Evolutionary conservation across 2,329 filamentous ascomycete species (phyloP), one percentile per base, ranked within the genome.

Genomic region (Arachnomyces sp.): DNA sequence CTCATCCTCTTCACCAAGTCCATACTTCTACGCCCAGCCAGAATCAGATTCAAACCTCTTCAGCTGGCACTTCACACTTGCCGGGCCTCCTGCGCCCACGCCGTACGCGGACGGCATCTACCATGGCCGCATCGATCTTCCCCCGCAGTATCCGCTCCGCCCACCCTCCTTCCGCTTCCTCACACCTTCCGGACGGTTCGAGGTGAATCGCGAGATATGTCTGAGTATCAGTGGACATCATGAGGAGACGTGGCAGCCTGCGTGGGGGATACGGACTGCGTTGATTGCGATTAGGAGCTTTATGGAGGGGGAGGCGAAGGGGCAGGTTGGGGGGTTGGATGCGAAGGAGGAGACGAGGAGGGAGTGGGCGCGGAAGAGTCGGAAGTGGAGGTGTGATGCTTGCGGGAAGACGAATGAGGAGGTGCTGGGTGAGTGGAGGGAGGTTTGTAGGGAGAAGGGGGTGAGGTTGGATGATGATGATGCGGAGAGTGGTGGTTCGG

Each of bases 11-110:
- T 76, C 83, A 29, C 87, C 90, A 3, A 92, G 86, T 2, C 72
- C 84, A 39, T 87, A 94, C 67, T 93, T 90, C 65, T 78, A 82
- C 51, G 92, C 90, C 31, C 73, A 81, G 3, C 92, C 92, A 0
- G 60, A 67, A 30, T 77, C 90, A 46, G 90, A 96, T 58, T 73
- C 78, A 25, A 88, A 96, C 64, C 80, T 98, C 39, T 94, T 94
- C 66, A 89, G 96, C 66, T 98, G 92, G 92, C 92, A 98, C 70
- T 98, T 96, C 67, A 98, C 92, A 0, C 73, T 98, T n/a, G 79
- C 82, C 38, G 92, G 92, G 0, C 89, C 90, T 0, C 90, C 90
- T 0, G 71, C 77, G 25, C 75, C 76, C 13, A 89, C 87, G 0
- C 77, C 81, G 29, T 95, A 89, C 66, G 77, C 79, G 33, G 69